Evolutionary conservation across 2,329 filamentous ascomycete species (phyloP), one percentile per base, ranked within the genome.

Genomic region (Penicillium sp.): DNA sequence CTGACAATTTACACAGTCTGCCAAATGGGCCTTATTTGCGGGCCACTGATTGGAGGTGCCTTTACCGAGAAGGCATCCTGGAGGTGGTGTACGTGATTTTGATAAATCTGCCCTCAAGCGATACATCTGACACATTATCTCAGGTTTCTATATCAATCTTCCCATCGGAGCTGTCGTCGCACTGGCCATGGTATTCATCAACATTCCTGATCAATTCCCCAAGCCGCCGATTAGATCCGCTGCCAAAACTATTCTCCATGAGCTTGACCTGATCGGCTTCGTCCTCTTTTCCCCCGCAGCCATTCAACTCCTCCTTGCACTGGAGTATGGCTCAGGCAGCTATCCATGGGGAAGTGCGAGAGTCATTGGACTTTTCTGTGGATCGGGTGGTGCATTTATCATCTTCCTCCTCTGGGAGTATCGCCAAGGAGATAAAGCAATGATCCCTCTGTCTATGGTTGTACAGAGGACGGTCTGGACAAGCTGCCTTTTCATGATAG

Each of bases 341-440:
- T 71, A 75, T 29, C 46, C 70, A 2, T 80, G 78, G 78, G 67
- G 66, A 23, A 68, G 62, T 31, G 60, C 73, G 10, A 69, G 68
- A 2, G 76, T 84, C 5, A 78, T 83, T 49, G 80, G 78, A 0
- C 67, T 73, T 0, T 72, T 83, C n/a, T 74, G 80, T 49, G 77
- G 77, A 39, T 78, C 77, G 26, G 75, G 64, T 4, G 54, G 75
- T 0, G 68, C 79, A 54, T 61, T 69, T 10, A 58, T 74, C n/a
- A 59, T 72, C 4, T 78, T 82, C 55, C 53, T 77, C 4, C 59
- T 60, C 16, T 68, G 74, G 57, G 76, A 83, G 57, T 68, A 69
- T 39, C 75, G 61, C 44, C 65, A 72, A 19, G 75, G 73, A 11
- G 76, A 81, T 25, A 64, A 72, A n/a, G 78, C 80, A 4, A 73